phyloP scores from a whole-genome alignment of 1,139 yeast species.

The Hyphopichia wangnamkhiaoensis region DNA sequence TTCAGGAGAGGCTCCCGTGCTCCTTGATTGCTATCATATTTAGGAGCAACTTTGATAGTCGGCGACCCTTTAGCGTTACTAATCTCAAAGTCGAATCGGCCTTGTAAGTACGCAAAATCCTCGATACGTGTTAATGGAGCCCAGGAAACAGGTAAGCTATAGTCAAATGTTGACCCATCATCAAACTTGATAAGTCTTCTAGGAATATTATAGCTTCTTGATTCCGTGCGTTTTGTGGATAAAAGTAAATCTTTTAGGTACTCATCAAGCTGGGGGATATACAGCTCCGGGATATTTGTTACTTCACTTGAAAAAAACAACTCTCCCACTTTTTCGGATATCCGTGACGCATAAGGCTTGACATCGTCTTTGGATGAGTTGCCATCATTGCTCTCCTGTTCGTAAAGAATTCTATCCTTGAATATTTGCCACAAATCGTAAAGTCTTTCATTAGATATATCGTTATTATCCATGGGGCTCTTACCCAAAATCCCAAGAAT shows the following conservation, averaged over 20 bases:
- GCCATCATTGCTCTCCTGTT: conserved; percentile 1
- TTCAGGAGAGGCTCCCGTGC: too few relatives aligned
- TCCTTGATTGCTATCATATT: too few relatives aligned
- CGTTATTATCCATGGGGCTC: conserved; percentile 28
- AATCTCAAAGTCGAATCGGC: conserved; percentile 24
- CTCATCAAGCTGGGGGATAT: conserved; percentile 23
- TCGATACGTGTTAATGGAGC: conserved; percentile 33
- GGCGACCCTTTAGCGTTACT: conserved; percentile 31
- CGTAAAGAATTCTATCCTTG: conserved; percentile 25
- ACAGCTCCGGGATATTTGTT: conserved; percentile 18
- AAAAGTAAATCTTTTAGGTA: conserved; percentile 28
- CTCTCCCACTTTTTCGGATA: conserved; percentile 24
- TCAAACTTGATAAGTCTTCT: conserved; percentile 30
- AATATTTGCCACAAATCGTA: conserved; percentile 36
- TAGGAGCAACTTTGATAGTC: conserved; percentile 23
- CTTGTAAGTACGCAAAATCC: conserved; percentile 22
- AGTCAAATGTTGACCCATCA: conserved; percentile 25
- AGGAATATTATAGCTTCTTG: conserved; percentile 22
- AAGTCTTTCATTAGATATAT: conserved; percentile 28
- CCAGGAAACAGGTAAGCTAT: conserved; percentile 45
- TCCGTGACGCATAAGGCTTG: not conserved
- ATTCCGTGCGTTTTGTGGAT: conserved; percentile 21
- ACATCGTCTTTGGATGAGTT: conserved; percentile 6
- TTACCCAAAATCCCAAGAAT: conserved; percentile 41
- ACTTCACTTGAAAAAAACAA: conserved; percentile 12